Evolutionary conservation across 139 green algal species (phyloP), one percentile per base, ranked within the genome.

Genomic region (Nannochloris sp.): DNA sequence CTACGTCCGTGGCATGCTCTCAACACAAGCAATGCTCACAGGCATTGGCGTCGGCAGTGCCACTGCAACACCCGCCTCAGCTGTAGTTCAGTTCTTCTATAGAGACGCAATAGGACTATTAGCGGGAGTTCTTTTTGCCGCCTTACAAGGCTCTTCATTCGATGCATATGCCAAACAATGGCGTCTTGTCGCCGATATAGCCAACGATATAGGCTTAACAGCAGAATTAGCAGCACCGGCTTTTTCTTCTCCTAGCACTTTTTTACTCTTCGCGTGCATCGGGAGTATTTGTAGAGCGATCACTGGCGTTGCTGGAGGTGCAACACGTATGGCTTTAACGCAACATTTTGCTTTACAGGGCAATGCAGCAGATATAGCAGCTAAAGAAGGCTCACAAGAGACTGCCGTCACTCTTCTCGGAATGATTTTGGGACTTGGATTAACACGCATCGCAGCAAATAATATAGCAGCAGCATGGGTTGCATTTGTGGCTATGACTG

Each of bases 331-430:
- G 19, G 89, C 89, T 4, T 73, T 96, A 44, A 96, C 89, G 3
- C 76, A 90, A 65, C 89, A 96, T 74, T 96, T 96, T 78, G 75
- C 74, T 12, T 37, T 44, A 47, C 33, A 48, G 8, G 60, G 81
- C 44, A 94, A 94, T 61, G 81, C 87, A 1, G 89, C 87, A 19
- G 89, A 96, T 62, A 79, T 96, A 2, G 72, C 87, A 1, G 81
- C 88, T 25, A 95, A 93, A 69, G 89, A 95, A 64, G 77, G 83
- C 32, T 85, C 77, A 6, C 87, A 94, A 79, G 88, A 95, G 64
- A 87, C 85, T 3, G 80, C 81, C 9, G 75, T 77, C 7, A 90
- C 81, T 15, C 76, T 95, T 34, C 42, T 86, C 4, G 89, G 89
- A 9, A 93, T 94, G 82, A 24, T 93, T 23, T 38, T 90, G 48